Evolutionary conservation across 192 early-diverging fungal genomes (phyloP).

Genomic region (Linnemannia hyalina): DNA sequence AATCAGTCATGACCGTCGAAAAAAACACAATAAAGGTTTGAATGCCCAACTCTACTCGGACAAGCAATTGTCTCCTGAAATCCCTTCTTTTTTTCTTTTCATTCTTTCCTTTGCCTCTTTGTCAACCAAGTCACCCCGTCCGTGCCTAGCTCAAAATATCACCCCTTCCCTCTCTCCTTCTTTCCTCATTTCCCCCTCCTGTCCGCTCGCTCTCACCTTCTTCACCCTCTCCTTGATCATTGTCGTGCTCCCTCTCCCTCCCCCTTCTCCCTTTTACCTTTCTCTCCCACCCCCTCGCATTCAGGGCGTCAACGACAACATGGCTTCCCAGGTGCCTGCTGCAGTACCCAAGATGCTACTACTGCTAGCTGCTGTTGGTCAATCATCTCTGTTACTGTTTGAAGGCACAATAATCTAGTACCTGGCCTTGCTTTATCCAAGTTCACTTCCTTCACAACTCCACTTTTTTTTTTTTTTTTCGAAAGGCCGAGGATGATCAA

Average conservation of each 20-base stretch:
- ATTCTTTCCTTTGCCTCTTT: neutral
- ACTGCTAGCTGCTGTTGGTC: neutral
- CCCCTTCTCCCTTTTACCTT: neutral
- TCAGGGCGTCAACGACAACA: slow-evolving; percentile 4
- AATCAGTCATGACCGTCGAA: neutral
- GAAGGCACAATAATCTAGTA: too few species aligned
- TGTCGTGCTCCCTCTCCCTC: neutral
- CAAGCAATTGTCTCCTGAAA: neutral
- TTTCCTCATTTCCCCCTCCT: neutral
- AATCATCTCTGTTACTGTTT: too few species aligned
- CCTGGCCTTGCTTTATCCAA: too few species aligned
- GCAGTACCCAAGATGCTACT: neutral
- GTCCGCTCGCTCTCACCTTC: neutral
- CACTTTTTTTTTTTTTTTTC: too few species aligned
- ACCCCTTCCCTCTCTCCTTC: neutral
- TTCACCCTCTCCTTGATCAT: neutral
- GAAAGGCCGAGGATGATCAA: too few species aligned
- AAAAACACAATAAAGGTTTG: neutral
- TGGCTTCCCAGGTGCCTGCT: neutral
- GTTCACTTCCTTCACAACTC: too few species aligned
- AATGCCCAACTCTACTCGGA: neutral
- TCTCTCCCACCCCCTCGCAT: neutral
- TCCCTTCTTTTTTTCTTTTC: neutral
- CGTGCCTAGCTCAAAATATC: neutral
- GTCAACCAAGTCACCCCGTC: neutral